Percentiles rank a stretch among this genome's conserved stretches.
Evolutionary conservation across 306 rosid genomes (phyloP).

Genomic region (Malus sieversii): DNA sequence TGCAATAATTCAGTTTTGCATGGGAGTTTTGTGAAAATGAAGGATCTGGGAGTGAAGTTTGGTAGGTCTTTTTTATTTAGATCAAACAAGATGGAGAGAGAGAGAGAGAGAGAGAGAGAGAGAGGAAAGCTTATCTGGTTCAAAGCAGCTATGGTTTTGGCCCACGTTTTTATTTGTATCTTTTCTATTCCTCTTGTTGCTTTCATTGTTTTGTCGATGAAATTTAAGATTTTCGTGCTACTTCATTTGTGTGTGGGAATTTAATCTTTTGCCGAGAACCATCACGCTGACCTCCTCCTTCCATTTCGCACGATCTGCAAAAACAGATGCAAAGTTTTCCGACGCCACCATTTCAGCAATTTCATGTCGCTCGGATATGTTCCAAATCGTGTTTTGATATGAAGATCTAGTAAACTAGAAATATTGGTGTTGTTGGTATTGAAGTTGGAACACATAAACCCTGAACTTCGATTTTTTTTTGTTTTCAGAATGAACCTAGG

Average conservation of each 20-base stretch:
- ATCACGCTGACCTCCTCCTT: too few species aligned
- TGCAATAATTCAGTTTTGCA: conserved; percentile 33
- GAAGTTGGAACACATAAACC: too few species aligned
- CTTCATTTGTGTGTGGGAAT: background rate
- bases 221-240: background rate
- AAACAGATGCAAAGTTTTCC: too few species aligned
- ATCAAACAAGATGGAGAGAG: background rate
- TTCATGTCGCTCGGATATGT: too few species aligned
- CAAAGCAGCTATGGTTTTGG: background rate
- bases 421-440: too few species aligned
- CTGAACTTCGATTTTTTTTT: too few species aligned
- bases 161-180: conserved; percentile 3
- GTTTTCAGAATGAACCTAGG: too few species aligned
- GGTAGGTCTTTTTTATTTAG: background rate
- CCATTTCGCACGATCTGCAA: too few species aligned
- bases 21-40: conserved; percentile 30
- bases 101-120: background rate
- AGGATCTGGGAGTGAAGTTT: conserved; percentile 42
- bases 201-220: conserved; percentile 8
- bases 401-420: too few species aligned
- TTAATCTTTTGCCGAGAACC: background rate
- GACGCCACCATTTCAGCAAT: too few species aligned
- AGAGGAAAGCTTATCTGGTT: background rate
- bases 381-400: too few species aligned
- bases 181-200: background rate